These are phyloP conservation scores for Diplodia mutila DNA, from an alignment of 2,329 filamentous ascomycete genomes.

Conservation along the genomic window DNA sequence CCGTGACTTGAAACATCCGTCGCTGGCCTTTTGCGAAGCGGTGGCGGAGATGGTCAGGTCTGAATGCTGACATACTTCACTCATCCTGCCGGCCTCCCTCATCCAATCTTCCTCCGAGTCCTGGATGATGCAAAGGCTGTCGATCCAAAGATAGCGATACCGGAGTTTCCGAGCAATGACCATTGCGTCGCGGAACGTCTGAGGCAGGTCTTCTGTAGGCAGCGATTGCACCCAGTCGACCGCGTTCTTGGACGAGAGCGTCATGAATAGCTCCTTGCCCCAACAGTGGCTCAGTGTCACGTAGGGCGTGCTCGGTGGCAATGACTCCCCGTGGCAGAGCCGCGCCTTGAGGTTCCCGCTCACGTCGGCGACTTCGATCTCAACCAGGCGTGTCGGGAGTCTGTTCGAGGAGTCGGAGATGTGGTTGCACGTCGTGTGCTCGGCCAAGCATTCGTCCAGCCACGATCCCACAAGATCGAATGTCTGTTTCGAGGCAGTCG, in stretches of 20 bases:
- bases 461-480: slow-evolving; percentile 1
- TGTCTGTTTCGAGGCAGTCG: neutral
- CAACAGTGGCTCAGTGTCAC: slow-evolving; percentile 10
- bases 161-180: slow-evolving; percentile 4
- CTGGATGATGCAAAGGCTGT: slow-evolving; percentile 29
- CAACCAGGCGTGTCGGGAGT: neutral
- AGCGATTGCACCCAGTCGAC: neutral
- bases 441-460: neutral
- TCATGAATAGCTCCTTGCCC: slow-evolving; percentile 1
- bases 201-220: neutral
- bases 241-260: neutral
- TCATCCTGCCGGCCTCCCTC: slow-evolving; percentile 13
- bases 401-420: neutral
- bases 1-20: slow-evolving; percentile 1
- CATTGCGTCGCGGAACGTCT: slow-evolving; percentile 27
- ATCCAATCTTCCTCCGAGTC: slow-evolving; percentile 24
- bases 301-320: neutral
- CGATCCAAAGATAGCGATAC: slow-evolving; percentile 28
- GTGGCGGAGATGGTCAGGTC: slow-evolving; percentile 9
- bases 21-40: neutral
- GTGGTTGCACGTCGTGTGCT: neutral
- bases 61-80: slow-evolving; percentile 3
- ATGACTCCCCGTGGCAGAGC: neutral
- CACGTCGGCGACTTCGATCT: neutral
- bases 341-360: neutral